Evolutionary conservation across 306 rosid genomes (phyloP).

Genomic region (Trifolium pratense): DNA sequence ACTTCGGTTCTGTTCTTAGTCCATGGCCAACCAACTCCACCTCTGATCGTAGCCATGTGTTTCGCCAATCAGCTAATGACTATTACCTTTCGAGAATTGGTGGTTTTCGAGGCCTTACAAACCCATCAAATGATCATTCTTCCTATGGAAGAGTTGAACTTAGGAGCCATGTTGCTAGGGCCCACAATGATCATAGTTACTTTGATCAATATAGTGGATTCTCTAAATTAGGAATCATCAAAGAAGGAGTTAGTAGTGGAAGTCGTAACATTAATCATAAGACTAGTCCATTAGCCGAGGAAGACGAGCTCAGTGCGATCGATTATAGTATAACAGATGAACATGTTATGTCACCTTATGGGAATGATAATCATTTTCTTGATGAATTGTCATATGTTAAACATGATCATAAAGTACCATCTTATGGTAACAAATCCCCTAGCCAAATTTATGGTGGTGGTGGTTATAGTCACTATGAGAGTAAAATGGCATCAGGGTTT

Average conservation of each 20-base stretch:
- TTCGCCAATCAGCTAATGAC: conserved; percentile 63
- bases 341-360: not conserved
- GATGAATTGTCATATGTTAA: not conserved
- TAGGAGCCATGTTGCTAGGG: conserved; percentile 66
- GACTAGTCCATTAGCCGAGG: conserved; percentile 58
- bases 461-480: conserved; percentile 36
- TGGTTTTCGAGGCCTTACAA: conserved; percentile 31
- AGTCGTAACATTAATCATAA: not conserved
- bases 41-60: conserved; percentile 40
- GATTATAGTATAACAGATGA: conserved; percentile 44
- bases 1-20: conserved; percentile 60
- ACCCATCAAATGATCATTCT: conserved; percentile 42
- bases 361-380: too few species aligned
- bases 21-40: conserved; percentile 63
- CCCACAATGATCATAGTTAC: conserved; percentile 46
- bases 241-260: conserved; percentile 30
- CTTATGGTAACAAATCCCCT: conserved; percentile 16
- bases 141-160: conserved; percentile 74
- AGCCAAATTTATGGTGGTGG: conserved; percentile 35
- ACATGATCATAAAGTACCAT: conserved; percentile 21
- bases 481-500: conserved; percentile 39
- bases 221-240: conserved; percentile 40
- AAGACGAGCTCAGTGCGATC: conserved; percentile 56
- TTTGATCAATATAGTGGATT: conserved; percentile 38
- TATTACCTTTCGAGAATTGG: conserved; percentile 65